A percentile compares a stretch with the other conserved stretches of the same genome.
Conservation (phyloP, 306 rosid species). For the Canavalia gladiata region DNA sequence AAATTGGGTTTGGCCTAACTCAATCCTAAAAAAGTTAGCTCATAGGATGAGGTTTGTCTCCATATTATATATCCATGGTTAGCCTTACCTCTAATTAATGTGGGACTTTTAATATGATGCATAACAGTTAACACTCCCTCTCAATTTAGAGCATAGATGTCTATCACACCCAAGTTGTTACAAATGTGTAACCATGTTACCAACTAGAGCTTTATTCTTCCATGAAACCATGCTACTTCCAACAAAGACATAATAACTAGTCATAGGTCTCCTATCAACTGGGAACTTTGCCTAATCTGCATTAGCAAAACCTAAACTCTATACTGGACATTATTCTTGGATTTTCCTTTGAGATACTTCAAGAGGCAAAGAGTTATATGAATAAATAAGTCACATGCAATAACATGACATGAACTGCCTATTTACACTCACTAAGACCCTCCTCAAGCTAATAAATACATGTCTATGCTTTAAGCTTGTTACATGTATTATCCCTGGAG, state of each 20-base stretch:
- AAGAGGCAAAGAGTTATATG: constrained; percentile 3
- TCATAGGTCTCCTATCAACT: not conserved
- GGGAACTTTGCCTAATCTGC: not conserved
- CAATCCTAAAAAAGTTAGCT: no score
- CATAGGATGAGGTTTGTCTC: no score
- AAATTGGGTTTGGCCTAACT: no score
- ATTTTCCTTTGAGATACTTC: constrained; percentile 5
- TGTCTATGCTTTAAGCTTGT: not conserved
- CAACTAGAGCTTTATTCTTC: not conserved
- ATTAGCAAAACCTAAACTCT: not conserved
- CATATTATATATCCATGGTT: no score
- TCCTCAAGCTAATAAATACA: not conserved
- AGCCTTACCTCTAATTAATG: no score
- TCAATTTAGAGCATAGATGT: not conserved
- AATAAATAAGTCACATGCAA: not conserved
- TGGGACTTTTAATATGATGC: not conserved
- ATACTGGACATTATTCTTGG: not conserved
- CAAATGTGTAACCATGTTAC: constrained; percentile 6
- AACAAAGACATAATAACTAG: not conserved
- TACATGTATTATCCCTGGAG: not conserved
- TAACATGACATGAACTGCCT: not conserved
- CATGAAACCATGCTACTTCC: not conserved
- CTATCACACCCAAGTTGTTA: not conserved
- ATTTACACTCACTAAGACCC: not conserved
- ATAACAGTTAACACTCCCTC: not conserved